Base-by-base conservation (phyloP, 2,329 filamentous ascomycete species). In the Didymella sp. region DNA sequence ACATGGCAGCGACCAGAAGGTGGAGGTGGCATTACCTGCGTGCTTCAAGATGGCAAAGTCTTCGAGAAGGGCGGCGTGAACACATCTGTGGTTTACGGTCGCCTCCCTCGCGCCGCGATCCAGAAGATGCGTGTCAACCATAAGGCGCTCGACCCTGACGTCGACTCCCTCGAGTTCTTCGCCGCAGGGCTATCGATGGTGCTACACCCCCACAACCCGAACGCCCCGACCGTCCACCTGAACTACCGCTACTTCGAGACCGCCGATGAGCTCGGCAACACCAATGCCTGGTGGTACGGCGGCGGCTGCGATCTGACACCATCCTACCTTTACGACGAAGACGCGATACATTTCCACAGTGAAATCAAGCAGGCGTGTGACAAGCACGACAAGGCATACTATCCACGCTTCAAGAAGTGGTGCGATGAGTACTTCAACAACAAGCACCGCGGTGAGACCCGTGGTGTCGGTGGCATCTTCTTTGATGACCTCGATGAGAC, bases 231-330 rank as follows among this genome's bases (percentile, higher is more conserved):
- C 0, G 95, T 99, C 17, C 95, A 99, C 77, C 84, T 99, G 67
- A 99, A 99, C 82, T 98, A 98, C 82, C 88, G 95, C 55, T 99
- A 99, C 79, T 99, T 99, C 73, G 95, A 99, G 81, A 99, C 95
- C 1, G 90, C 91, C 59, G 90, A 94, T 69, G 85, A 89, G 8
- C 89, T 94, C 68, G 92, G 90, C 40, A 89, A 83, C 64, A 88
- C 83, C 49, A 92, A 94, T 63, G 89, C 92, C 7, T 99, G 95
- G 94, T 99, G 95, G 95, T 99, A 96, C 71, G 95, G 95, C 62
- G 95, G 95, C 47, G 95, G 95, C 54, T 93, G 91, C 50, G 95
- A 99, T 77, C 79, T 99, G 66, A 99, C 95, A 12, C 95, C 95
- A 0, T 87, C 85, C 35, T 99, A 98, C 75, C 85, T 99, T 28